Conservation (phyloP, 208 protist species). For the Porcisia hertigi region DNA sequence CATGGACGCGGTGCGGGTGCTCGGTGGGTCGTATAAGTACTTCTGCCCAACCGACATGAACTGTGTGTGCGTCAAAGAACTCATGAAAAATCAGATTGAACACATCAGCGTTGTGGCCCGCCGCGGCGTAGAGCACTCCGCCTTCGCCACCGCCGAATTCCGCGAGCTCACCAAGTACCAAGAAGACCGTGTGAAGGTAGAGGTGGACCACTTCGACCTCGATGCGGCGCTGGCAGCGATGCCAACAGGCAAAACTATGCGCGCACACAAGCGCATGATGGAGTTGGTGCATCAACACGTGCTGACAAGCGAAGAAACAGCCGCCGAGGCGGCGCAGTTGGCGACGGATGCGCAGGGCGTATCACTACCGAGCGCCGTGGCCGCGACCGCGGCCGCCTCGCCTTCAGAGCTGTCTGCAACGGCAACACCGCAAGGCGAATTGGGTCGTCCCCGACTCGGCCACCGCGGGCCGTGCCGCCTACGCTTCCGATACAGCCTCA, state of each 20-base stretch:
- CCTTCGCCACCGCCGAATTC: constrained; percentile 96
- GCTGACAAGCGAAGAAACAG: constrained; percentile 16
- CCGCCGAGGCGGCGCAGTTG: constrained; percentile 9
- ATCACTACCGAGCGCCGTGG: constrained; percentile 16
- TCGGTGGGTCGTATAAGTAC: constrained; percentile 71
- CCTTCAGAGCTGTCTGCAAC: background rate
- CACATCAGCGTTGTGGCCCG: constrained; percentile 86
- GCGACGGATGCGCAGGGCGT: constrained; percentile 32
- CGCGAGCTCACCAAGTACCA: constrained; percentile 92
- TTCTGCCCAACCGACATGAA: constrained; percentile 93
- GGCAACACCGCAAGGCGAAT: background rate
- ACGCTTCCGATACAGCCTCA: constrained; percentile 73
- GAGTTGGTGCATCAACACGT: constrained; percentile 68
- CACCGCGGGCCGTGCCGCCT: constrained; percentile 58
- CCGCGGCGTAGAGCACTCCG: constrained; percentile 87
- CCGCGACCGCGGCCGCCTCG: background rate
- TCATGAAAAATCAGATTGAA: constrained; percentile 78
- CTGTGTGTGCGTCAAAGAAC: constrained; percentile 65
- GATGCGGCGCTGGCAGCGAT: constrained; percentile 33
- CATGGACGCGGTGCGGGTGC: constrained; percentile 93
- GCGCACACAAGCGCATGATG: constrained; percentile 82
- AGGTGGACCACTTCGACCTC: constrained; percentile 70
- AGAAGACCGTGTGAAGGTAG: constrained; percentile 58
- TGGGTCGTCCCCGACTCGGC: background rate
- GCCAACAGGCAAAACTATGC: constrained; percentile 36